phyloP scores from a whole-genome alignment of 2,329 filamentous ascomycete species.

The Verticillium nonalfalfae region DNA sequence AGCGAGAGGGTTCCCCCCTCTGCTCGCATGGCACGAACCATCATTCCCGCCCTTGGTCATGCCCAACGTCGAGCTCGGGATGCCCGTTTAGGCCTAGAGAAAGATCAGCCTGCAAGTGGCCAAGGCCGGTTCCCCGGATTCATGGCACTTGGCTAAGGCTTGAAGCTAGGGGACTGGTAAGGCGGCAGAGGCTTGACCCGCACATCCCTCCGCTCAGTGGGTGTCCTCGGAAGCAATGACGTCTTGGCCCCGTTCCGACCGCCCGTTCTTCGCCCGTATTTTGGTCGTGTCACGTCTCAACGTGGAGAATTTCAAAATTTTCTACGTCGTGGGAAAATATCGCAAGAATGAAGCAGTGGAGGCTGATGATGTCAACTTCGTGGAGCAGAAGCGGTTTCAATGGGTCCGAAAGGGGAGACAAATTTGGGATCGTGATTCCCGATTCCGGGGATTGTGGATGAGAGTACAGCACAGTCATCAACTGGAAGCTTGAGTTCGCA shows the following conservation, averaged over 20 bases:
- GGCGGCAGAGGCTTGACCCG: background rate
- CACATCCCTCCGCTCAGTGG: background rate
- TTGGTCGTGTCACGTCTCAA: background rate
- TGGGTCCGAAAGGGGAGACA: background rate
- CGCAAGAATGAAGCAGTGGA: background rate
- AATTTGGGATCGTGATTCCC: background rate
- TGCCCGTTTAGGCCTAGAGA: background rate
- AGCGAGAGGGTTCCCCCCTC: background rate
- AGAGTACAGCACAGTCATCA: background rate
- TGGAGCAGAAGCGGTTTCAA: background rate
- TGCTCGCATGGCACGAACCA: background rate
- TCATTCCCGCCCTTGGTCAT: background rate
- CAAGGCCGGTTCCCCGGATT: background rate
- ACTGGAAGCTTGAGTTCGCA: too few relatives aligned
- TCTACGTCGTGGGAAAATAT: background rate
- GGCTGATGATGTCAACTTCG: background rate
- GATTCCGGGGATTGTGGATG: background rate
- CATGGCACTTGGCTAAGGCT: background rate
- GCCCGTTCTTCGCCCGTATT: background rate
- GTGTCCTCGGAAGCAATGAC: background rate
- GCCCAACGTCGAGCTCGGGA: background rate
- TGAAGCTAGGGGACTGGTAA: background rate
- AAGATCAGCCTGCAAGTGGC: background rate
- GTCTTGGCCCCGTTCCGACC: background rate
- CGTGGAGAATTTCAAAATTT: background rate